These are phyloP conservation scores for Phytopythium montanum DNA, from an alignment of 352 stramenopile genomes.

Conservation along the genomic window DNA sequence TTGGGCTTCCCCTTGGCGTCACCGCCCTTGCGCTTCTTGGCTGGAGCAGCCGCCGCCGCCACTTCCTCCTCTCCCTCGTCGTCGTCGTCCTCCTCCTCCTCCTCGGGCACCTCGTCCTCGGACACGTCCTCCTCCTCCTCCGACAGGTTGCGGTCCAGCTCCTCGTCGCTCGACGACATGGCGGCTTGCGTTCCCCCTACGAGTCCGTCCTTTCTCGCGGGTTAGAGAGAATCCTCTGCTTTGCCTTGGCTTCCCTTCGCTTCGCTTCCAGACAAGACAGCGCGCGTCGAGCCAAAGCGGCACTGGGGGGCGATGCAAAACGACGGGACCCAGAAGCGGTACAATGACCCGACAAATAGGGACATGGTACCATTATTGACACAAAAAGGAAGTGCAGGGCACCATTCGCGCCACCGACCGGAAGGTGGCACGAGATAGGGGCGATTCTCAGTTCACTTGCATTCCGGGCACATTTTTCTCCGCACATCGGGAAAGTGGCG, in stretches of 20 bases:
- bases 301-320: neutral
- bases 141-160: slow-evolving; percentile 80
- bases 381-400: neutral
- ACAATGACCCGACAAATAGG: no score
- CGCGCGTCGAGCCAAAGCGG: neutral
- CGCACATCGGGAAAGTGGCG: neutral
- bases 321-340: no score
- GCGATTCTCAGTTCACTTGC: slow-evolving; percentile 2
- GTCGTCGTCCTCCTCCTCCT: slow-evolving; percentile 55
- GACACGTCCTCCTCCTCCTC: slow-evolving; percentile 70
- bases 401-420: neutral
- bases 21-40: slow-evolving; percentile 75
- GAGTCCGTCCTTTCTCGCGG: neutral
- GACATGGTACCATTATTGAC: no score
- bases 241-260: neutral
- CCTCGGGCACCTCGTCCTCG: slow-evolving; percentile 74
- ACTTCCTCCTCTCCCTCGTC: slow-evolving; percentile 35
- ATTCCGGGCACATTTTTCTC: neutral
- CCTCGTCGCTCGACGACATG: slow-evolving; percentile 89
- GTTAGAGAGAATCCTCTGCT: neutral
- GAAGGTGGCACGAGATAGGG: neutral
- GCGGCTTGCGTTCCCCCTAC: neutral
- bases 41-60: slow-evolving; percentile 42
- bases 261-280: neutral
- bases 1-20: slow-evolving; percentile 75